These are phyloP conservation scores for Prunus armeniaca DNA, from an alignment of 306 rosid species.

Conservation along the genomic window DNA sequence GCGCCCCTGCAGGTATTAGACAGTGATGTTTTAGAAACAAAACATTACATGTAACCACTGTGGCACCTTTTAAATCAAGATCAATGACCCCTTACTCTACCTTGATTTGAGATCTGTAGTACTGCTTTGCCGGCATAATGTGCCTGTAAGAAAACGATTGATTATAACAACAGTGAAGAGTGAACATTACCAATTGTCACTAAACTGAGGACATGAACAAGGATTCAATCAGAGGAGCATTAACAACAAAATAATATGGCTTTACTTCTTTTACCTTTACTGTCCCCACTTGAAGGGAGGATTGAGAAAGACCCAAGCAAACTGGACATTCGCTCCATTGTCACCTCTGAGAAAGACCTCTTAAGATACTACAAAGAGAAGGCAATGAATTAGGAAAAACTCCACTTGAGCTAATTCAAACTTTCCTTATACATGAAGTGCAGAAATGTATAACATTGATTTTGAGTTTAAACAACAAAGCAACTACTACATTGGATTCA, in stretches of 20 bases:
- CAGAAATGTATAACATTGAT: neutral
- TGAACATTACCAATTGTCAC: neutral
- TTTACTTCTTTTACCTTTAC: slow-evolving; percentile 47
- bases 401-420: slow-evolving; percentile 12
- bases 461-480: neutral
- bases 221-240: neutral
- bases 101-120: slow-evolving; percentile 37
- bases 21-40: neutral
- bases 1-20: slow-evolving; percentile 22
- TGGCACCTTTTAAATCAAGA: neutral
- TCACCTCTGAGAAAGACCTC: slow-evolving; percentile 71
- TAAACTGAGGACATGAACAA: neutral
- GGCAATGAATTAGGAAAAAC: slow-evolving; percentile 25
- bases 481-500: neutral
- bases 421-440: neutral
- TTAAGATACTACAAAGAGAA: slow-evolving; percentile 48
- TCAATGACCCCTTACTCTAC: slow-evolving; percentile 17
- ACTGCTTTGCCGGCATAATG: slow-evolving; percentile 38
- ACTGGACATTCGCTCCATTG: slow-evolving; percentile 63
- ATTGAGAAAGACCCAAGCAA: slow-evolving; percentile 63
- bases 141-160: slow-evolving; percentile 36
- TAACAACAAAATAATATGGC: neutral
- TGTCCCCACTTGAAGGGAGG: slow-evolving; percentile 54
- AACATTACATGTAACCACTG: neutral
- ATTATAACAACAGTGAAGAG: neutral